These are phyloP conservation scores for Ophiosphaerella korrae DNA, from an alignment of 2,329 filamentous ascomycete species.

Conservation along the genomic window DNA sequence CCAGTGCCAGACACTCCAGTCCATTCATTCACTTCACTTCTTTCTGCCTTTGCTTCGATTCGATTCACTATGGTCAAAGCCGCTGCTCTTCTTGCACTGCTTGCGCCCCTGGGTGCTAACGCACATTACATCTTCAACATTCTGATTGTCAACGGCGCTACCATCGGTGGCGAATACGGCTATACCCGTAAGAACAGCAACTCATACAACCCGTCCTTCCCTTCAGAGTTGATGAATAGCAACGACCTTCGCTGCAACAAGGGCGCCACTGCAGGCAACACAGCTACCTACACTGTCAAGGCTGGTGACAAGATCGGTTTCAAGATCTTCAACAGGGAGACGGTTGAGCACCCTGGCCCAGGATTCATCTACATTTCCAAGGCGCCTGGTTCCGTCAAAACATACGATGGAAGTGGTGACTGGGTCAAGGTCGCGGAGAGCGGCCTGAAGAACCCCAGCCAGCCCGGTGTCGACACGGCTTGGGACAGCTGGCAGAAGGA, in stretches of 20 bases:
- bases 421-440: constrained; percentile 45
- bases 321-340: constrained; percentile 57
- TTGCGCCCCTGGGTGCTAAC: constrained; percentile 29
- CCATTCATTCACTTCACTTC: constrained; percentile 15
- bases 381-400: constrained; percentile 68
- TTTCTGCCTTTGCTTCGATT: constrained; percentile 3
- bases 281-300: constrained; percentile 43
- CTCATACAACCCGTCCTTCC: constrained; percentile 39
- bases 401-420: constrained; percentile 68
- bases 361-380: constrained; percentile 47
- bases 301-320: constrained; percentile 57
- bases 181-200: constrained; percentile 45
- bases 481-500: constrained; percentile 49
- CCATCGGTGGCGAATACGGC: constrained; percentile 40
- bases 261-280: constrained; percentile 40
- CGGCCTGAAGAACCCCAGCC: constrained; percentile 34
- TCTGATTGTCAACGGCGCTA: constrained; percentile 40
- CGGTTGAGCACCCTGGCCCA: constrained; percentile 51
- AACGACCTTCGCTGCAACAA: constrained; percentile 46
- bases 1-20: constrained; percentile 4
- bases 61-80: constrained; percentile 34
- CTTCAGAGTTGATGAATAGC: constrained; percentile 39
- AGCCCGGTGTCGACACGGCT: constrained; percentile 26
- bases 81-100: constrained; percentile 30
- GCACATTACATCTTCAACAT: constrained; percentile 48